Base-by-base conservation (phyloP, 1,284 basidiomycete genomes). In the Leccinum variabile region DNA sequence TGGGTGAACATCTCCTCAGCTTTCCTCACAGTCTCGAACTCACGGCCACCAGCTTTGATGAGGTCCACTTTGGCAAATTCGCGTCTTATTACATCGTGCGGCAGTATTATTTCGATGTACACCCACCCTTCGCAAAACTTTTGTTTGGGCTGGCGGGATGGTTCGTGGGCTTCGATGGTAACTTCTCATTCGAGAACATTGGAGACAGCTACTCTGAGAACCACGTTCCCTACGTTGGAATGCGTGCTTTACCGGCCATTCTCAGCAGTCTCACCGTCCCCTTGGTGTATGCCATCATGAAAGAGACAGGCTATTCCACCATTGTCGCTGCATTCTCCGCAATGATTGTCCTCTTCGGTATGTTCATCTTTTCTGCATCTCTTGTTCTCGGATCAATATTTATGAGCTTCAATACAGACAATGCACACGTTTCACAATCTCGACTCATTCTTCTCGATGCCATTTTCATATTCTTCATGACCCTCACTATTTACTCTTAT, bases 61-160 rank as follows among this genome's bases (percentile, higher is more conserved):
- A 98, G 79, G 95, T 98, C 13, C 95, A 98, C 74, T 98, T 97
- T 73, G 95, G 95, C 66, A 94, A 94, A 79, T 96, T 98, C 76
- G 95, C 95, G 18, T 87, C 91, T 6, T 92, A 94, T 76, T 98
- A 98, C 77, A 88, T 98, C 70, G 81, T 82, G 59, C 84, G 95
- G 66, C 87, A 97, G 78, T 99, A 97, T 80, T 98, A 98, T 80
- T 99, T 99, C 81, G 97, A 99, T 76, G 97, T 99, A 4, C 97
- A 99, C 72, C 97, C 97, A 46, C 97, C 97, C 14, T 88, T 98
- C 59, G 95, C 96, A 54, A 98, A 98, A 76, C 84, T 98, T 67
- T 82, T 98, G 35, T 92, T 96, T 70, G 97, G 91, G 54, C 84
- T 97, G 44, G 91, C 92, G 30, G 97, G 95, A 65, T 98, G 94